Base-by-base conservation (phyloP, 148 eudicot genomes). In the Chenopodium berlandieri region DNA sequence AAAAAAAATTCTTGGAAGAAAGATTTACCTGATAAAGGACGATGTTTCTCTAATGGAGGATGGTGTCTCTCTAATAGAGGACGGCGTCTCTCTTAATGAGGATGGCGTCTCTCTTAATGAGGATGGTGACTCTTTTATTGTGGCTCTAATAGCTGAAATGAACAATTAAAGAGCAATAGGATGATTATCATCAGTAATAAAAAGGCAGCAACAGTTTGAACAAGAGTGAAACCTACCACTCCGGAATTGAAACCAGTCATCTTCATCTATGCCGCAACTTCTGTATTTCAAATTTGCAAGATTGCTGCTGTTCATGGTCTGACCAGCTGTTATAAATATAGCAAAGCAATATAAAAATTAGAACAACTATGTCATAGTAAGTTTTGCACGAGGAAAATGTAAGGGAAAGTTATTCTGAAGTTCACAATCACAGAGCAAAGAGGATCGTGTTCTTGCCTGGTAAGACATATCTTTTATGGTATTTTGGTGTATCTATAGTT, bases 391-490 rank as follows among this genome's bases (percentile, higher is more conserved):
- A 60, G 22, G 46, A 65, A n/a, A 78, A 22, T 31, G 76, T 56
- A 14, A 72, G 17, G 19, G 12, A 27, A 3, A 72, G 9, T 37
- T 81, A 62, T 12, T 44, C 60, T n/a, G 22, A 22, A 65, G 47
- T 46, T 66, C 72, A 31, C 50, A 37, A 77, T 69, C 31, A 20
- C 60, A 63, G 56, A 52, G 78, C 16, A 44, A 73, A 30, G 13
- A 17, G 52, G 60, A 78, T 32, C 52, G 54, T 25, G 44, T 50
- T 74, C 85, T 88, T 91, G 86, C 99, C 97, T 87, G 99, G 97
- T 86, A 95, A 91, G 48, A 91, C 88, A 78, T 92, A 96, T 84
- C 93, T 88, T 85, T 94, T 96, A 79, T 94, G 99, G 84, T 90
- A 92, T 85, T 83, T 88, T 58, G 99, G 99, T 44, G 91, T 81